Evolutionary conservation across 306 rosid species (phyloP).

Genomic region (Crataegus laevigata): DNA sequence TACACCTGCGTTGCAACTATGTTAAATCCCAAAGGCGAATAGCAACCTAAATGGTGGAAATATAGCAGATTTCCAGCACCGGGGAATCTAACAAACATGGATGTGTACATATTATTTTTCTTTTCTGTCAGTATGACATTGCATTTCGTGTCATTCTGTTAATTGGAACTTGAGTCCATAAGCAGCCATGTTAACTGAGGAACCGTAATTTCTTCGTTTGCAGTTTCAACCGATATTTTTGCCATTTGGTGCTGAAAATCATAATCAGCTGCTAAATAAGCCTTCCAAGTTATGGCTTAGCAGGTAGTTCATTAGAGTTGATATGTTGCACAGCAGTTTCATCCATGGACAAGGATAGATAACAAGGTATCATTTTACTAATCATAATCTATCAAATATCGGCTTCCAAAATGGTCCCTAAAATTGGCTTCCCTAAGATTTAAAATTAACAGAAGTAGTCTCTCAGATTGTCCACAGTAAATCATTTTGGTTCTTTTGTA

Average conservation of each 20-base stretch:
- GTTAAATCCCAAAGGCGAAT: conserved; percentile 3
- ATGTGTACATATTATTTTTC: not conserved
- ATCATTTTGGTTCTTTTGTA: no score
- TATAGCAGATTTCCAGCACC: not conserved
- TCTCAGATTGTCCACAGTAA: no score
- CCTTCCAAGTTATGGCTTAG: not conserved
- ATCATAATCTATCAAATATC: no score
- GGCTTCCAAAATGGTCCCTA: no score
- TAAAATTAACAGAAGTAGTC: no score
- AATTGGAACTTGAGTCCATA: not conserved
- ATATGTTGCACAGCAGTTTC: not conserved
- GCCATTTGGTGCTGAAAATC: not conserved
- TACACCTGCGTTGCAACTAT: conserved; percentile 50
- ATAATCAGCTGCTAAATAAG: not conserved
- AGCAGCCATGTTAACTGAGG: not conserved
- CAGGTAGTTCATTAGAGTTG: not conserved
- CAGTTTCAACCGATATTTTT: not conserved
- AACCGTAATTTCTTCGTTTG: not conserved
- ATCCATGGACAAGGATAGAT: not conserved
- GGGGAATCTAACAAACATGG: not conserved
- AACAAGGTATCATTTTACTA: not conserved
- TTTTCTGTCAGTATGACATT: not conserved
- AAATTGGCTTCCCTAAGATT: no score
- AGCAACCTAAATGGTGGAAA: not conserved
- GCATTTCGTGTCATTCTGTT: not conserved